phyloP scores from a whole-genome alignment of 768 basidiomycete genomes.

The Galerina sulciceps region DNA sequence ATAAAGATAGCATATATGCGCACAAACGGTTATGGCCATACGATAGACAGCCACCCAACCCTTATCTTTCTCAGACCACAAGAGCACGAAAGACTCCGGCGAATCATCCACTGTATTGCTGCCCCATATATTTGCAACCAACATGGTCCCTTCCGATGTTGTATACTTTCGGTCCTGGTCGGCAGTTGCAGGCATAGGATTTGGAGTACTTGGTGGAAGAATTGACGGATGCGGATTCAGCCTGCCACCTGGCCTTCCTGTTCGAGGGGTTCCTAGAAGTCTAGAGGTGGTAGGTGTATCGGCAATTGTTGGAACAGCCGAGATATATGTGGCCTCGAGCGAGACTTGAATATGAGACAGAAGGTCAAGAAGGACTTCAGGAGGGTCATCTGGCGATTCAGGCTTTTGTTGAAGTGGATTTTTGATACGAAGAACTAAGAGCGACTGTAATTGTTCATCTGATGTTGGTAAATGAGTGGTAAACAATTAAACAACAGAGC shows the following conservation, averaged over 20 bases:
- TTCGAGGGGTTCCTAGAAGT: constrained; percentile 56
- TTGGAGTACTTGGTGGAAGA: constrained; percentile 82
- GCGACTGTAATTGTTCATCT: constrained; percentile 61
- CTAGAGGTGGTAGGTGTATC: constrained; percentile 39
- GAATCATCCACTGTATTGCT: constrained; percentile 50
- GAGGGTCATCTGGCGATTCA: constrained; percentile 41
- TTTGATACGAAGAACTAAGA: constrained; percentile 60
- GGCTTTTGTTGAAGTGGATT: constrained; percentile 50
- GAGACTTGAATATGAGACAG: constrained; percentile 76
- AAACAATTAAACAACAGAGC: constrained; percentile 10
- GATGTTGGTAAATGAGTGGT: constrained; percentile 25
- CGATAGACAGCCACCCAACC: constrained; percentile 84
- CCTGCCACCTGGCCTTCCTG: constrained; percentile 36
- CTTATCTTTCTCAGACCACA: constrained; percentile 64
- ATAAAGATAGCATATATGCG: constrained; percentile 32
- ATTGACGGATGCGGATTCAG: constrained; percentile 62
- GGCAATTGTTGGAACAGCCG: constrained; percentile 44
- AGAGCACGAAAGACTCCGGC: constrained; percentile 62
- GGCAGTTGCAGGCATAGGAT: constrained; percentile 76
- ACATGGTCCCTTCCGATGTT: constrained; percentile 74
- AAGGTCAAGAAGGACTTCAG: constrained; percentile 57
- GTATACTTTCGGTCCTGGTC: constrained; percentile 80
- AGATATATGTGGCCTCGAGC: constrained; percentile 82
- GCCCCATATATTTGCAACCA: constrained; percentile 79
- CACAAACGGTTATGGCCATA: constrained; percentile 79